Evolutionary conservation across 2,329 filamentous ascomycete genomes (phyloP).

Genomic region (Colletotrichum lindemuthianum): DNA sequence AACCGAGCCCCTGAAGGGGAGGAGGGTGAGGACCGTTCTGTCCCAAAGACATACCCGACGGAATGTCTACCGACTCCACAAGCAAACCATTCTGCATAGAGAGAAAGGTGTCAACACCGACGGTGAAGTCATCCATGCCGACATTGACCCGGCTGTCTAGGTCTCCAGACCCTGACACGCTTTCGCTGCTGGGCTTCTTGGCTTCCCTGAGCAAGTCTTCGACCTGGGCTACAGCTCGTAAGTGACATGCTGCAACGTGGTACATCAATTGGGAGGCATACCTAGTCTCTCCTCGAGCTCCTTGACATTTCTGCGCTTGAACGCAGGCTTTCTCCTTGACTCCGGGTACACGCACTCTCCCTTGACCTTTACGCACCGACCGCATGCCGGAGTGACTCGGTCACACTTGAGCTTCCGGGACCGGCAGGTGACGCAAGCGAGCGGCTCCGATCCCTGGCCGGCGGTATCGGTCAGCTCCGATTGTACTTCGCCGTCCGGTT

Average conservation of each 20-base stretch:
- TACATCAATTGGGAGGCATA: slow-evolving; percentile 51
- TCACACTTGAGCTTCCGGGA: slow-evolving; percentile 90
- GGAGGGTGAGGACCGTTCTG: background rate
- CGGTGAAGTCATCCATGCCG: slow-evolving; percentile 37
- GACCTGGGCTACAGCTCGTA: slow-evolving; percentile 73
- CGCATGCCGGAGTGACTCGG: slow-evolving; percentile 80
- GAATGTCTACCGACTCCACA: slow-evolving; percentile 3
- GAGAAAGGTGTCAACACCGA: slow-evolving; percentile 35
- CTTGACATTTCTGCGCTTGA: slow-evolving; percentile 90
- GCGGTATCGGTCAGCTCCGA: slow-evolving; percentile 24
- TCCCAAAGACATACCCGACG: background rate
- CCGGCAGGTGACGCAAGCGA: slow-evolving; percentile 86
- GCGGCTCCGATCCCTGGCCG: slow-evolving; percentile 50
- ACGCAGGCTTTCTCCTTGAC: slow-evolving; percentile 85
- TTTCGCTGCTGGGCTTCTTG: slow-evolving; percentile 37
- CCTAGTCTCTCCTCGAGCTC: slow-evolving; percentile 88
- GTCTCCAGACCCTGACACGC: background rate
- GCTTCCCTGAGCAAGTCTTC: slow-evolving; percentile 81
- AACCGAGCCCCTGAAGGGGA: background rate
- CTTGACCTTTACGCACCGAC: slow-evolving; percentile 78
- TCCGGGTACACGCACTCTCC: slow-evolving; percentile 90
- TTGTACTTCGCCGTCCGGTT: slow-evolving; percentile 32
- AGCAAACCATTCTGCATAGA: slow-evolving; percentile 25
- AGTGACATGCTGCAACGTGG: slow-evolving; percentile 10
- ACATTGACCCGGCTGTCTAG: slow-evolving; percentile 38